Percentiles rank a stretch among this genome's conserved stretches.
phyloP scores from a whole-genome alignment of 495 filamentous ascomycete species.

The Trichoderma erinaceum region DNA sequence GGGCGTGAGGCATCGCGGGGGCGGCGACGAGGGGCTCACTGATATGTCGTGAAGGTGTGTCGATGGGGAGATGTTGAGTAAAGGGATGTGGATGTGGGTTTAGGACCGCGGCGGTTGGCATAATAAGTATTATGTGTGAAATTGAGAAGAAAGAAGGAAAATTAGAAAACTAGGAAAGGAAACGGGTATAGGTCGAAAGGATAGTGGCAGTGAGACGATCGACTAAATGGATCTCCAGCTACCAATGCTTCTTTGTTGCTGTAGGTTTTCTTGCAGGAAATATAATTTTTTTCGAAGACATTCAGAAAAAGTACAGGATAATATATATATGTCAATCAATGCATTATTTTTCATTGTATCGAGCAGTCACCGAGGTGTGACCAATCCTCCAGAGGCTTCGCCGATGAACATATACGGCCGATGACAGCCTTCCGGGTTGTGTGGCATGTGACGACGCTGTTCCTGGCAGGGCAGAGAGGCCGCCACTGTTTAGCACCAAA shows the following conservation, averaged over 20 bases:
- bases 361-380: not conserved
- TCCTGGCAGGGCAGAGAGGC: not conserved
- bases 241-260: not conserved
- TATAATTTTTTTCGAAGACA: not conserved
- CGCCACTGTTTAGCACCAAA: not conserved
- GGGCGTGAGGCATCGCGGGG: constrained; percentile 4
- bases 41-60: not conserved
- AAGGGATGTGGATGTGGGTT: not conserved
- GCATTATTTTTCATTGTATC: not conserved
- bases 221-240: not conserved
- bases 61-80: not conserved
- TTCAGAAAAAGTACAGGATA: not conserved
- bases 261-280: not conserved
- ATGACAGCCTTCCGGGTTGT: not conserved
- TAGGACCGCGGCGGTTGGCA: not conserved
- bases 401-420: not conserved
- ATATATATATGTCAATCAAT: not conserved
- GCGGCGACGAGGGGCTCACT: not conserved
- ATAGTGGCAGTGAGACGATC: not conserved
- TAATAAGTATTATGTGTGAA: not conserved
- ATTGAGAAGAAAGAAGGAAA: not conserved
- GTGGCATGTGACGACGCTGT: constrained; percentile 6
- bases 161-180: not conserved
- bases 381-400: not conserved
- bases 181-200: not conserved